Evolutionary conservation across 164 flowering plant species (phyloP).

Genomic region (Magnolia kwangsiensis): DNA sequence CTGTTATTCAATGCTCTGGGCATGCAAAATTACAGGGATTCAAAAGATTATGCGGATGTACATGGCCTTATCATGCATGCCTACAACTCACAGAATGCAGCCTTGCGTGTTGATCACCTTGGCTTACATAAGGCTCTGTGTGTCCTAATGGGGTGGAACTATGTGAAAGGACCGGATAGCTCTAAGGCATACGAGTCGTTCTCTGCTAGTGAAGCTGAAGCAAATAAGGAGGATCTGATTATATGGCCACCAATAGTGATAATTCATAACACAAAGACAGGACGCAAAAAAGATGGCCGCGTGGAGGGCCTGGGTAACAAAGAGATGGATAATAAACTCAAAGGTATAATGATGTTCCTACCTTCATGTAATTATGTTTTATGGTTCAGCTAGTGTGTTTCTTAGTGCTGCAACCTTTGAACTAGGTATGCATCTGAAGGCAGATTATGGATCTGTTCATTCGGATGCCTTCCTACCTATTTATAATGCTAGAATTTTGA

Average conservation of each 20-base stretch:
- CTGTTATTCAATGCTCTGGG: slow-evolving; percentile 39
- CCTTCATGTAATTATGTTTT: not conserved
- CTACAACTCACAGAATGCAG: slow-evolving; percentile 66
- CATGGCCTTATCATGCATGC: slow-evolving; percentile 86
- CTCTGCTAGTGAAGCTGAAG: slow-evolving; percentile 69
- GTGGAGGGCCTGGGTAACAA: slow-evolving; percentile 95
- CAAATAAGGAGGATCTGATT: slow-evolving; percentile 74
- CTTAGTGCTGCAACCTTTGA: not conserved
- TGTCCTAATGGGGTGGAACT: slow-evolving; percentile 93
- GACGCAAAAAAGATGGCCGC: slow-evolving; percentile 85
- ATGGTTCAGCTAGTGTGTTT: not conserved
- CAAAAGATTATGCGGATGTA: slow-evolving; percentile 75
- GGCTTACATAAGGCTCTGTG: slow-evolving; percentile 95
- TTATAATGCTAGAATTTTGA: not conserved
- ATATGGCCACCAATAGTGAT: slow-evolving; percentile 95
- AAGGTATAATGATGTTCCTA: slow-evolving; percentile 57
- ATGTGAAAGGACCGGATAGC: slow-evolving; percentile 63
- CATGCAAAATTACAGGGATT: slow-evolving; percentile 53
- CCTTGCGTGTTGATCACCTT: slow-evolving; percentile 69
- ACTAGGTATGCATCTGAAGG: not conserved
- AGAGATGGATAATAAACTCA: slow-evolving; percentile 75
- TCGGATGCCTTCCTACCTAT: not conserved
- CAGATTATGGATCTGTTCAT: not conserved
- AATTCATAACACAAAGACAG: slow-evolving; percentile 77
- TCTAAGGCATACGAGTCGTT: slow-evolving; percentile 68